Base-by-base conservation (phyloP, 2,329 filamentous ascomycete species). In the Arachnopeziza araneosa region DNA sequence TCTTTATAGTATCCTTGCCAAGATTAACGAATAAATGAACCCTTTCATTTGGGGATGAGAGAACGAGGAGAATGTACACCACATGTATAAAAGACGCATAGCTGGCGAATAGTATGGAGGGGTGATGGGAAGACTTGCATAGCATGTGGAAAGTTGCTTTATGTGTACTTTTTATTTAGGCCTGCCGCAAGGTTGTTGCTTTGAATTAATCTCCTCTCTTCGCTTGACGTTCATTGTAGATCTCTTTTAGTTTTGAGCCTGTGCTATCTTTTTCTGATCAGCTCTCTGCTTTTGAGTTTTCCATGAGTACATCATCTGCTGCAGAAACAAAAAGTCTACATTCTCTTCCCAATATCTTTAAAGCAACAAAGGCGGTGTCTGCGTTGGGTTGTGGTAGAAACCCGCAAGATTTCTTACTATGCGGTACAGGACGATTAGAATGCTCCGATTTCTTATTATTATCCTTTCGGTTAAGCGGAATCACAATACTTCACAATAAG, bases 11-110 rank as follows among this genome's bases (percentile, higher is more conserved):
- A 91, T 99, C 70, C 86, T 99, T 63, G 95, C 95, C 77, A 99
- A 98, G 89, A 96, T 99, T 85, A 96, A 91, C 80, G 93, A 98
- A 84, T 96, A 90, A 81, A 82, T 23, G 49, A 57, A 51, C 50
- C n/a, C 8, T 48, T 12, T 23, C 23, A 48, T 32, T 23, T 48
- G 2, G 36, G 2, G 36, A 44, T 19, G 36, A 22, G 54, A 58
- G 49, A 56, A 51, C 21, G 54, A 61, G 52, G 36, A 36, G n/a
- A 59, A 57, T 69, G 67, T 70, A 70, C 60, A 52, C 66, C 63
- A 68, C 26, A 58, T 68, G 64, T 69, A 66, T 62, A 60, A 67
- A 66, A 6, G 30, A 63, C 64, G 65, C 66, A 65, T 67, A 67
- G 64, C 64, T 64, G 60, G 52, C 52, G 54, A 30, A 57, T 54